phyloP scores from a whole-genome alignment of 805 yeast species.

The Metschnikowia lachancei region DNA sequence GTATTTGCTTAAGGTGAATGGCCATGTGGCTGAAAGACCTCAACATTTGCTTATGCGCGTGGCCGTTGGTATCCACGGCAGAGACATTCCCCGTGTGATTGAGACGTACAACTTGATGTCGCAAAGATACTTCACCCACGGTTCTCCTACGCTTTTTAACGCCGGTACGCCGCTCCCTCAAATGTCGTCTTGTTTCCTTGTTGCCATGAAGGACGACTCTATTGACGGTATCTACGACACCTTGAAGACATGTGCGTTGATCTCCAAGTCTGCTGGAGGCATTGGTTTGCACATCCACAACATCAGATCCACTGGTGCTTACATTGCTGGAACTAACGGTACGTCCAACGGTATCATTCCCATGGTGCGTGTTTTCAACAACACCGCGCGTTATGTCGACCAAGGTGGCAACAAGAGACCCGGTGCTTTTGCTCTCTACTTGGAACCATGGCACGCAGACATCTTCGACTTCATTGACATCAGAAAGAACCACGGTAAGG shows the following conservation, averaged over 20 bases:
- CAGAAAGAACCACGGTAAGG: slow-evolving; percentile 63
- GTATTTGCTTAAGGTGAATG: slow-evolving; percentile 51
- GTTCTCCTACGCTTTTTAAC: slow-evolving; percentile 60
- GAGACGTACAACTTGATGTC: slow-evolving; percentile 62
- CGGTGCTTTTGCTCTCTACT: slow-evolving; percentile 59
- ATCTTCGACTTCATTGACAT: slow-evolving; percentile 57
- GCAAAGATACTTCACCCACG: slow-evolving; percentile 56
- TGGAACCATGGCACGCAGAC: slow-evolving; percentile 65
- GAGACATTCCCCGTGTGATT: slow-evolving; percentile 49
- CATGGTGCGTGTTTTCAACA: slow-evolving; percentile 61
- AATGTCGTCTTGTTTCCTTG: slow-evolving; percentile 62
- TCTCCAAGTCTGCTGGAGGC: slow-evolving; percentile 63
- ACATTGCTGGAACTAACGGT: slow-evolving; percentile 62
- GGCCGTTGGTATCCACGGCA: slow-evolving; percentile 58
- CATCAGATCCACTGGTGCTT: slow-evolving; percentile 57
- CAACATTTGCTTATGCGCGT: slow-evolving; percentile 63
- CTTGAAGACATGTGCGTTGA: slow-evolving; percentile 58
- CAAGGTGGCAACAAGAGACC: slow-evolving; percentile 68
- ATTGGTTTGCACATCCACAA: slow-evolving; percentile 61
- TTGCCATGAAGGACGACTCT: slow-evolving; percentile 62
- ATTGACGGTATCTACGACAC: slow-evolving; percentile 64
- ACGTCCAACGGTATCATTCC: slow-evolving; percentile 62
- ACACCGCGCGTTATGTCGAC: slow-evolving; percentile 62
- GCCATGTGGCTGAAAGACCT: slow-evolving; percentile 59
- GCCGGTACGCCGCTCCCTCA: slow-evolving; percentile 61